Evolutionary conservation across 352 stramenopile genomes (phyloP), one percentile per base, ranked within the genome.

Genomic region (Phytophthora cryptogea): DNA sequence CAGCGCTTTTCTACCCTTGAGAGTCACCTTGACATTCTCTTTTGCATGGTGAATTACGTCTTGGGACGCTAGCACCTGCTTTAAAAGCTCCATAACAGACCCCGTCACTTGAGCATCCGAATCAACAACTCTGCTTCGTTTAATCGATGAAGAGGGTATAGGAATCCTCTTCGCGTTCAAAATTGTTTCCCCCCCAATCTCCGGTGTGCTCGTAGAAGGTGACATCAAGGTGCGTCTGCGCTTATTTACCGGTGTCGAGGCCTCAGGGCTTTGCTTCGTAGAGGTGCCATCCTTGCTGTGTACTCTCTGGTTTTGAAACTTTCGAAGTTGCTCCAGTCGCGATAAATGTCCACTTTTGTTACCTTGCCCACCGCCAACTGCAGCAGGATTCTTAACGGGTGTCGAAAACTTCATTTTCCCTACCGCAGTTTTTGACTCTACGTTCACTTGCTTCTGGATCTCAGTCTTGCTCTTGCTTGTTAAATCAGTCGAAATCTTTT

Each of bases 201-300:
- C 16, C 13, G 48, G 4, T 51, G 31, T 47, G 14, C 9, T 54
- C 17, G 54, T 26, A 14, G 44, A 40, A 4, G 46, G 47, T 32
- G 41, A 40, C 26, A 46, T 31, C 23, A 60, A n/a, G 11, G 63
- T 66, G 16, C 67, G 60, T 58, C 74, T 78, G 3, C 70, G 64
- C 56, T 89, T 91, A 35, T 72, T 86, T 35, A 62, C 60, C 3
- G 52, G 56, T 1, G 47, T 65, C 10, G 80, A 56, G 27, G 87
- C 78, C 14, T 91, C 74, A 4, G 67, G 79, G 44, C 88, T 90
- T n/a, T 70, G 76, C 44, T 92, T 90, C 3, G 85, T 48, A 26
- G 77, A 54, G 42, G 56, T 66, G 31, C 63, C 72, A 42, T 86
- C 76, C 27, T 89, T 90, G 8, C 36, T 40, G 27, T 78, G 66